Conservation (phyloP, 164 flowering plant species). For the Cinnamomum micranthum region DNA sequence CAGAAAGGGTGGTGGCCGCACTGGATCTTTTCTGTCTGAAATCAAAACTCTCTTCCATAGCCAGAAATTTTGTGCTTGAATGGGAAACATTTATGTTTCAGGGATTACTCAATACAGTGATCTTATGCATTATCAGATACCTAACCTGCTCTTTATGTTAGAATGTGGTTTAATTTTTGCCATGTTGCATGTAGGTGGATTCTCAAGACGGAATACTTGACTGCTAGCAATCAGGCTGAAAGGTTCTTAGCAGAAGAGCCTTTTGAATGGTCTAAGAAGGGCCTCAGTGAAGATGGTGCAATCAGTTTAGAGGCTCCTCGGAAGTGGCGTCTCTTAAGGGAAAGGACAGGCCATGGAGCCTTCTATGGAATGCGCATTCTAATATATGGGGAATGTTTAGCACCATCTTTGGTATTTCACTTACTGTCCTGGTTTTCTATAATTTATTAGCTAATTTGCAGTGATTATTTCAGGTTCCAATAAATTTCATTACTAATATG, state of each 20-base stretch:
- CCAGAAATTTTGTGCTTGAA: no score
- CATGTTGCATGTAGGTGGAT: slow-evolving; percentile 69
- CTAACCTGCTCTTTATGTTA: not conserved
- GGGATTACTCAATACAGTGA: not conserved
- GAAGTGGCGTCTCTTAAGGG: slow-evolving; percentile 89
- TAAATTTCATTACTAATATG: not conserved
- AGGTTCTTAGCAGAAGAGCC: slow-evolving; percentile 73
- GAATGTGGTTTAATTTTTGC: not conserved
- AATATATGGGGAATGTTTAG: slow-evolving; percentile 87
- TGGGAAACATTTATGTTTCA: no score
- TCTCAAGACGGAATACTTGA: slow-evolving; percentile 76
- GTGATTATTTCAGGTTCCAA: not conserved
- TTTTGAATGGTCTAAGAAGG: slow-evolving; percentile 80
- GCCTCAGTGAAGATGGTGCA: slow-evolving; percentile 79
- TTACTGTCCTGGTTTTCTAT: not conserved
- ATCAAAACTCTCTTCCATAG: no score
- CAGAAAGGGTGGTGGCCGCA: no score
- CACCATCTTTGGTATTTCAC: slow-evolving; percentile 73
- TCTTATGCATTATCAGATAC: not conserved
- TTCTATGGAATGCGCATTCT: slow-evolving; percentile 80
- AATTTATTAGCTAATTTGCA: not conserved
- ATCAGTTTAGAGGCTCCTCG: slow-evolving; percentile 90
- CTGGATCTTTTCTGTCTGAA: no score
- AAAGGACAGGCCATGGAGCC: slow-evolving; percentile 93
- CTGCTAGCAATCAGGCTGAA: slow-evolving; percentile 69